Evolutionary conservation across 202 grass and related monocot species (phyloP).

Genomic region (Carex arenaria): DNA sequence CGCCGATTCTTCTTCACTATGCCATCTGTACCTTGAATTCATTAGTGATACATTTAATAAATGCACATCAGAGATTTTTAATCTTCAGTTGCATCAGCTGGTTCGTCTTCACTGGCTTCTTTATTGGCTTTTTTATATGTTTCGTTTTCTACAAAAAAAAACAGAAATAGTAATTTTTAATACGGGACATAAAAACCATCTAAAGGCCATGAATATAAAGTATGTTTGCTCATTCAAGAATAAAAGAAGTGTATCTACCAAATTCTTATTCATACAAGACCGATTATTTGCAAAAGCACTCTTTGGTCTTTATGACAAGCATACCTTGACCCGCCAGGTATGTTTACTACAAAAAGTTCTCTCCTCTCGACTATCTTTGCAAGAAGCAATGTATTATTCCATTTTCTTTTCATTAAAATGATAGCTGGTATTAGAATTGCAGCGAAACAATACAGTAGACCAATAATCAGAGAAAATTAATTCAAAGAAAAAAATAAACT

Average conservation of each 20-base stretch:
- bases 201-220: background rate
- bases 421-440: background rate
- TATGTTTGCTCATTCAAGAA: background rate
- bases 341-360: background rate
- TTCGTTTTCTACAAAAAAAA: background rate
- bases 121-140: background rate
- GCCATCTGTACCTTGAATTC: background rate
- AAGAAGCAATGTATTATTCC: background rate
- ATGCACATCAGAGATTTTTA: constrained; percentile 1
- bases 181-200: background rate
- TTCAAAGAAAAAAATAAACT: too few species aligned
- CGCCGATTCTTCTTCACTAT: background rate
- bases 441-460: background rate
- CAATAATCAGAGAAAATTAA: too few species aligned
- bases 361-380: background rate
- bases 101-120: constrained; percentile 1
- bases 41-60: background rate
- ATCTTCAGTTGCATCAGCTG: background rate
- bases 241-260: background rate
- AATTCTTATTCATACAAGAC: background rate
- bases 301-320: background rate
- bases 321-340: too few species aligned
- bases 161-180: background rate
- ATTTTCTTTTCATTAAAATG: background rate
- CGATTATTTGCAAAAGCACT: background rate